Percentiles rank a stretch among this genome's conserved stretches.
Evolutionary conservation across 441 rosid genomes (phyloP).

Genomic region (Bruguiera hainesii): DNA sequence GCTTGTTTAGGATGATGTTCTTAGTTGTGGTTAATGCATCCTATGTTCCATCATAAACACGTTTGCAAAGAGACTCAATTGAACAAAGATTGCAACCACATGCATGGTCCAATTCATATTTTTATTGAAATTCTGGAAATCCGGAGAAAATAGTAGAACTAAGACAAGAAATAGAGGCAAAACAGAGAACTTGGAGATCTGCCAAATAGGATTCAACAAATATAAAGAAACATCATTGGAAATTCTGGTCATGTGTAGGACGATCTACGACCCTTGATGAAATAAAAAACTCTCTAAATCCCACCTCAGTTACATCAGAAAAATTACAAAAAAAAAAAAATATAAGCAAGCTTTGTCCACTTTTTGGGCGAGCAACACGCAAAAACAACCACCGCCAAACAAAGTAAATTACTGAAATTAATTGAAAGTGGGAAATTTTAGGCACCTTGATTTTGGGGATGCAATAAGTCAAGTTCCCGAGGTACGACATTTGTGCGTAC

Average conservation of each 20-base stretch:
- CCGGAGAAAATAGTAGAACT: too few species aligned
- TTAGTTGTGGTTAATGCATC: neutral
- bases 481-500: constrained; percentile 72
- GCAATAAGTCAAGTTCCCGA: constrained; percentile 78
- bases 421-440: neutral
- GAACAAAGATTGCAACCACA: neutral
- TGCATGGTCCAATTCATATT: neutral
- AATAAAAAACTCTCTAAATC: neutral
- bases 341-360: neutral
- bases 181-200: constrained; percentile 15
- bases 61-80: neutral
- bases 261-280: constrained; percentile 3
- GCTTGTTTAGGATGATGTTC: too few species aligned
- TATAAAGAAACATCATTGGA: neutral
- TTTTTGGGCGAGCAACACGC: too few species aligned
- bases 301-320: constrained; percentile 4
- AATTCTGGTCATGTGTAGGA: too few species aligned
- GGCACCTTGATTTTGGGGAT: constrained; percentile 72
- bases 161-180: neutral
- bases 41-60: constrained; percentile 1
- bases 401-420: constrained; percentile 1
- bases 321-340: neutral
- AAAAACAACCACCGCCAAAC: neutral
- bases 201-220: neutral
- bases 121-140: too few species aligned